These are phyloP conservation scores for Diplosphaera chodatii DNA, from an alignment of 139 green algal genomes.

Conservation along the genomic window DNA sequence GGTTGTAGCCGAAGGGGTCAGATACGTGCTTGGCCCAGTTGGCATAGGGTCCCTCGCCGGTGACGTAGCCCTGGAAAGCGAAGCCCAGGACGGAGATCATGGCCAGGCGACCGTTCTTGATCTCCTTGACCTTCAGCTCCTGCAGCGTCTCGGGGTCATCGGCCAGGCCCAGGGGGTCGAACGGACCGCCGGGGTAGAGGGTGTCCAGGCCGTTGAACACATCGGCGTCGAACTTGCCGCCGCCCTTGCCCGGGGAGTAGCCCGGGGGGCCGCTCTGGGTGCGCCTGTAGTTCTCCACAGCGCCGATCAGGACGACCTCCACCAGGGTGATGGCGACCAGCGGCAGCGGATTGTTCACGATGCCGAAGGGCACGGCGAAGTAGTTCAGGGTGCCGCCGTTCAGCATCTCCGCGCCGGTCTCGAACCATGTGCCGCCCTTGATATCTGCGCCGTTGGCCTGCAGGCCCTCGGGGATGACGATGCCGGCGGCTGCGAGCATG, in stretches of 20 bases:
- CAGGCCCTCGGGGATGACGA: slow-evolving; percentile 94
- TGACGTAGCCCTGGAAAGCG: slow-evolving; percentile 78
- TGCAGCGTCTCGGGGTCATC: slow-evolving; percentile 87
- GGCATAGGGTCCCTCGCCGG: slow-evolving; percentile 90
- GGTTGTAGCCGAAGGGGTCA: slow-evolving; percentile 95
- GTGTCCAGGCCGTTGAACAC: slow-evolving; percentile 86
- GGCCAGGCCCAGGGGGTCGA: slow-evolving; percentile 90
- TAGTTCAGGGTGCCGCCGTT: slow-evolving; percentile 92
- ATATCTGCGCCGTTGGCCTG: slow-evolving; percentile 83
- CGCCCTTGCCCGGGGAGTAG: slow-evolving; percentile 72
- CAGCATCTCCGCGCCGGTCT: slow-evolving; percentile 91
- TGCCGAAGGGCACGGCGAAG: slow-evolving; percentile 83
- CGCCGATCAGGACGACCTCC: slow-evolving; percentile 79
- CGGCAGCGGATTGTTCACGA: slow-evolving; percentile 86
- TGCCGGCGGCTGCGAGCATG: slow-evolving; percentile 92
- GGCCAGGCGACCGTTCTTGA: slow-evolving; percentile 94
- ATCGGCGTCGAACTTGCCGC: slow-evolving; percentile 82
- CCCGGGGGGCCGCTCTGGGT: slow-evolving; percentile 64
- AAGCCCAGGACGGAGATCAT: slow-evolving; percentile 86
- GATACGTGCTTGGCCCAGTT: slow-evolving; percentile 90
- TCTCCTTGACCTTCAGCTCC: slow-evolving; percentile 97
- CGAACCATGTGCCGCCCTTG: slow-evolving; percentile 84
- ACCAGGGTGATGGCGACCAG: slow-evolving; percentile 70
- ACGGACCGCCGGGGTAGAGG: slow-evolving; percentile 91
- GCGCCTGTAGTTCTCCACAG: slow-evolving; percentile 67